phyloP scores from a whole-genome alignment of 768 basidiomycete species.

The Coprinopsis marcescibilis region DNA sequence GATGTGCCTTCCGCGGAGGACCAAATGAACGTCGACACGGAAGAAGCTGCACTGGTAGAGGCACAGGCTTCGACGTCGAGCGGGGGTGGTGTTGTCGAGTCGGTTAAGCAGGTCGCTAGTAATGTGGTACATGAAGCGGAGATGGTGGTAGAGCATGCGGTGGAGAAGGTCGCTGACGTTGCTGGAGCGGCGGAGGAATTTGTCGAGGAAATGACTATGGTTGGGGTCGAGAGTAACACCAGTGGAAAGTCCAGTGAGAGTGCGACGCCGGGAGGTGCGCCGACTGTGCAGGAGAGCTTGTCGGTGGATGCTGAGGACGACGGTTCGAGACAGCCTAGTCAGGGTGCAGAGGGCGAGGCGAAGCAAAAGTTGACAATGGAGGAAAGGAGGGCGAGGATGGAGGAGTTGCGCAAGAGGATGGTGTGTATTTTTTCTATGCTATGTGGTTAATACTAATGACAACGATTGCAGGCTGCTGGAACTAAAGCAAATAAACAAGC shows the following conservation, averaged over 20 bases:
- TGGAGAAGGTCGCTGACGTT: constrained; percentile 19
- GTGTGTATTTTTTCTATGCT: constrained; percentile 38
- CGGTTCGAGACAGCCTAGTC: constrained; percentile 6
- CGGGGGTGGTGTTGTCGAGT: no score
- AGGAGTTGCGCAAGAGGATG: constrained; percentile 71
- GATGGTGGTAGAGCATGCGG: constrained; percentile 14
- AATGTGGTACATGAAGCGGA: constrained; percentile 9
- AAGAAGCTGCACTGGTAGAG: constrained; percentile 17
- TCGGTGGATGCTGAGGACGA: no score
- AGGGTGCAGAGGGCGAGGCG: constrained; percentile 18
- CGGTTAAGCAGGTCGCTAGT: constrained; percentile 12
- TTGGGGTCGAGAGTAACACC: constrained; percentile 19
- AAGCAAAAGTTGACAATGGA: constrained; percentile 47
- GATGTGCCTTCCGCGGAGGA: constrained; percentile 9
- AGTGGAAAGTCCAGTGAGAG: constrained; percentile 7
- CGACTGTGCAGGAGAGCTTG: constrained; percentile 8
- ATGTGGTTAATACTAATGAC: constrained; percentile 7
- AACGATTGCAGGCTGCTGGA: constrained; percentile 55
- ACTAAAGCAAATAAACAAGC: constrained; percentile 81
- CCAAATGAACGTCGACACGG: constrained; percentile 12
- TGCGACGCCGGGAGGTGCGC: not conserved
- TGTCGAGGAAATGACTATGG: constrained; percentile 24
- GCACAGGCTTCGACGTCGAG: constrained; percentile 17
- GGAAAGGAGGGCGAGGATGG: constrained; percentile 73
- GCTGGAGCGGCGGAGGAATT: constrained; percentile 23